A percentile compares a stretch with the other conserved stretches of the same genome.
phyloP scores from a whole-genome alignment of 352 stramenopile species.

The Halophytophthora polymorphica region DNA sequence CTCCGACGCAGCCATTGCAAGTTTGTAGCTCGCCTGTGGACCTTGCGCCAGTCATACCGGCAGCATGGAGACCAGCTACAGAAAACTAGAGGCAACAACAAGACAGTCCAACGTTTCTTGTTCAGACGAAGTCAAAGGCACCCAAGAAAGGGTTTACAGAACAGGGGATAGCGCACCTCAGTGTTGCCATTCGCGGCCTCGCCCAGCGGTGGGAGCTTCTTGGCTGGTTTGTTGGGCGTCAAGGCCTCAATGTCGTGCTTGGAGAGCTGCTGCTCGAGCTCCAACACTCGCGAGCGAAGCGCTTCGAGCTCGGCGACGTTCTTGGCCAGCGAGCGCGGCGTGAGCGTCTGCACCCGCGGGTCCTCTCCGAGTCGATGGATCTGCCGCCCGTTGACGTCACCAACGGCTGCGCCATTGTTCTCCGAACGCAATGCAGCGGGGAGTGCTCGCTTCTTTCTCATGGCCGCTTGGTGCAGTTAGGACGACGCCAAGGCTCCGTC shows the following conservation, averaged over 20 bases:
- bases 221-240: constrained; percentile 26
- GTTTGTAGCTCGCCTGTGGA: constrained; percentile 21
- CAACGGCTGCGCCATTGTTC: constrained; percentile 4
- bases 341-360: constrained; percentile 41
- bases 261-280: constrained; percentile 54
- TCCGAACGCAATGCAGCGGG: constrained; percentile 8
- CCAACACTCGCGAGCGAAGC: constrained; percentile 39
- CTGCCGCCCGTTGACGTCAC: constrained; percentile 25
- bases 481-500: too few relatives aligned
- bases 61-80: constrained; percentile 3
- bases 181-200: constrained; percentile 1
- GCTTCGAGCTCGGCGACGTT: constrained; percentile 53
- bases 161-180: not conserved
- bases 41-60: constrained; percentile 7
- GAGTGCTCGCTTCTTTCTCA: constrained; percentile 20
- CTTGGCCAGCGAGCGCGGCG: constrained; percentile 48
- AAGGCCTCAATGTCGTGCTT: constrained; percentile 44
- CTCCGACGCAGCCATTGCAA: not conserved
- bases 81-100: constrained; percentile 5
- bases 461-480: too few relatives aligned
- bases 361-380: constrained; percentile 54
- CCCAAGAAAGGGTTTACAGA: too few relatives aligned
- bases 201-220: constrained; percentile 45
- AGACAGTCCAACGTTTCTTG: too few relatives aligned
- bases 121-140: too few relatives aligned